Evolutionary conservation across 2,329 filamentous ascomycete genomes (phyloP), one percentile per base, ranked within the genome.

Genomic region (Apiospora rasikravindrae): DNA sequence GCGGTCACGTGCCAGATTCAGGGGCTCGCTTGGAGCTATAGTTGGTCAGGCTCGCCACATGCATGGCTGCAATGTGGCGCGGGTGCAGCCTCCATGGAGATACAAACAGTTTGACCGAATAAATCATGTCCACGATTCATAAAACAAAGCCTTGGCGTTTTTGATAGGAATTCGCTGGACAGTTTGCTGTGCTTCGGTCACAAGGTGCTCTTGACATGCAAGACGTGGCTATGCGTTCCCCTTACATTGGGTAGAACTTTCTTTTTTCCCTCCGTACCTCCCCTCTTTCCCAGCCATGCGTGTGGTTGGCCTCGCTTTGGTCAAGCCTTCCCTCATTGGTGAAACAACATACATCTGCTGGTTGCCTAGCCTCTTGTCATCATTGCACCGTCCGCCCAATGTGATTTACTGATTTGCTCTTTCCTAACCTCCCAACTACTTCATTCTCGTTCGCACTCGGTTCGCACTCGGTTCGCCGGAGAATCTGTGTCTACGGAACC

Each of bases 201-300:
- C 19, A 64, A 64, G 57, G 57, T 64, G 57, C 19, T 40, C 22
- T 40, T 64, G 33, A 7, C 24, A 64, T 40, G 33, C 33, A 24
- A 64, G 19, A 64, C 57, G 57, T 64, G 57, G 33, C 57, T 37
- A 40, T 37, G 57, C 57, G 57, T 64, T 64, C 57, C 40, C 57
- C 57, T n/a, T 64, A 22, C 57, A 40, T 64, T n/a, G 33, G 57
- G 22, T 11, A 19, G 11, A 64, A 64, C 13, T 11, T 37, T n/a
- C 8, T 7, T 14, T 7, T 10, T 19, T 19, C 29, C 29, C 19
- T 64, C 57, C 33, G 19, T 19, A 19, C 29, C 19, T 64, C 57
- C 33, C 33, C 22, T 64, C 57, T 40, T 64, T 4, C 33, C 22
- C 33, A 11, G 22, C 10, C 8, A 1, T 40, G 33, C 19, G 6